Evolutionary conservation across 2,329 filamentous ascomycete genomes (phyloP).

Genomic region (Blastomyces percursus): DNA sequence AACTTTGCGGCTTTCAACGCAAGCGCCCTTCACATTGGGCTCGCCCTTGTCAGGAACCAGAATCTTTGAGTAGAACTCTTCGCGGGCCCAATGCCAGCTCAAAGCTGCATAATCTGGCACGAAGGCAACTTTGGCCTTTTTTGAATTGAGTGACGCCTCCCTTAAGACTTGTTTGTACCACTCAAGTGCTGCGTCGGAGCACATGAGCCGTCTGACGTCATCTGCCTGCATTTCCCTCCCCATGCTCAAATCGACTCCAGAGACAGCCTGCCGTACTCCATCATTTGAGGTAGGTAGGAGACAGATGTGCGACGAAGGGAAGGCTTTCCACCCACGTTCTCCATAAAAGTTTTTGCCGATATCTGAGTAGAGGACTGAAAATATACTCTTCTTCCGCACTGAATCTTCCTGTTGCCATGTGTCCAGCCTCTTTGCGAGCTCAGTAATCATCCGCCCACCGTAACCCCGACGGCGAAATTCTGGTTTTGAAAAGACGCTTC

Average conservation of each 20-base stretch:
- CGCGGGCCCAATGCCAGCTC: constrained; percentile 67
- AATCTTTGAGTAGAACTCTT: constrained; percentile 62
- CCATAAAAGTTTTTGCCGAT: constrained; percentile 78
- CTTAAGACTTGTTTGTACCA: constrained; percentile 55
- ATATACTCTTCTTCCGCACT: constrained; percentile 39
- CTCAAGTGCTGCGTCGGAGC: constrained; percentile 51
- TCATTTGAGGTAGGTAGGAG: constrained; percentile 39
- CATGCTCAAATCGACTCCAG: constrained; percentile 20
- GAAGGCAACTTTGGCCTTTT: constrained; percentile 51
- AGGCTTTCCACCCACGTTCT: constrained; percentile 63
- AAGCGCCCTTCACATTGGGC: constrained; percentile 58
- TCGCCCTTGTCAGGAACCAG: constrained; percentile 42
- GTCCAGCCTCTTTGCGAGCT: constrained; percentile 48
- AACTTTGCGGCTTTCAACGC: constrained; percentile 39
- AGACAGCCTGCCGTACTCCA: constrained; percentile 13
- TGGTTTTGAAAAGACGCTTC: constrained; percentile 64
- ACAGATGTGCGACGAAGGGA: constrained; percentile 59
- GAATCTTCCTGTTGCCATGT: constrained; percentile 42
- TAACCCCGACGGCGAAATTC: constrained; percentile 62
- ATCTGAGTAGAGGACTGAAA: constrained; percentile 76
- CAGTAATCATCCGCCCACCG: constrained; percentile 61
- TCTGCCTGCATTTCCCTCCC: constrained; percentile 24
- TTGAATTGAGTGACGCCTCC: constrained; percentile 29
- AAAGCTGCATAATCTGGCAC: constrained; percentile 57
- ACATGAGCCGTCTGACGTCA: constrained; percentile 36